Base-by-base conservation (phyloP, 1,139 yeast genomes). In the Suhomyces maxii region DNA sequence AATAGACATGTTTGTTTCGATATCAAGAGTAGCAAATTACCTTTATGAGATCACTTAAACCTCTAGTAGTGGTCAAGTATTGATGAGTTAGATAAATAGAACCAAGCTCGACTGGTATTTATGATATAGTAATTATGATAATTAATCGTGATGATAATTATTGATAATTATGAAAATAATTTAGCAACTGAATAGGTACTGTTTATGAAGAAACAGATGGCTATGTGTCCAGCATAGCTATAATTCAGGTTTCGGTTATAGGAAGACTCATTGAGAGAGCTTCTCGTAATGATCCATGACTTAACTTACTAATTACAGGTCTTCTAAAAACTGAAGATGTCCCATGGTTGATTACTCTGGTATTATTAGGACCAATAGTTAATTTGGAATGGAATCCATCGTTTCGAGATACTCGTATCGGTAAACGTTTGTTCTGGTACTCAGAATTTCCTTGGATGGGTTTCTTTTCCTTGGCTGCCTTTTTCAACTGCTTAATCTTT, bases 341-440 rank as follows among this genome's bases (percentile, higher is more conserved):
- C 0, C 81, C 80, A 55, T 77, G 81, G 32, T 67, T 62, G 10
- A 76, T 60, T 7, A 68, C 64, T 44, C 63, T 68, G 6, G 77
- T 71, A 14, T 77, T 73, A 50, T 78, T 75, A 3, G 77, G 76
- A 1, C 80, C 79, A n/a, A 80, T 69, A 2, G 69, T 69, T 44
- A 81, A 55, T 8, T 72, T 68, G 5, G 83, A 75, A 49, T 71
- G 76, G 5, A 74, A 59, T 0, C 79, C 78, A 48, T 63, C 58
- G 18, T 41, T 56, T 49, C 62, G 45, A 39, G 61, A 59, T 8
- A 52, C 54, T 18, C 59, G 42, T 10, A 54, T 53, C 0, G 73
- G 73, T 40, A 63, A 47, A 45, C 74, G 47, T 51, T 68, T 67
- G 7, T 54, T 40, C 36, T 62, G 69, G 5, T 40, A 44, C 13